Evolutionary conservation across 148 eudicot species (phyloP), one percentile per base, ranked within the genome.

Genomic region (Diospyros lotus): DNA sequence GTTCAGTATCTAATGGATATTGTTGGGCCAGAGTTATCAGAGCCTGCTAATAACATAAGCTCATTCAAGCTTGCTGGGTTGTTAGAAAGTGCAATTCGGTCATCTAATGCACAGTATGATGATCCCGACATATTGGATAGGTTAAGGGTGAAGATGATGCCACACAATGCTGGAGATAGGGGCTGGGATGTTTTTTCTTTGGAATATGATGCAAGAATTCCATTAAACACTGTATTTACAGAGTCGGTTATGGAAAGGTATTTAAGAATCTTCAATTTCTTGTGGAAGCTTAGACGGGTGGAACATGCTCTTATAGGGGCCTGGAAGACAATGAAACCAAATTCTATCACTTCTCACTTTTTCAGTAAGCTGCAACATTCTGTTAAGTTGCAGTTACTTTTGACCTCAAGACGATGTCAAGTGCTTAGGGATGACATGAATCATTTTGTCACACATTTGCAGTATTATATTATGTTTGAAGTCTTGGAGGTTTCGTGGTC

Each of bases 381-480:
- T 55, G 90, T 95, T 77, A 92, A 89, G 79, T 77, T 78, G 75
- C 90, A 86, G 82, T 80, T 95, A 72, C 89, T 88, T 64, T 81
- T 89, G 78, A 88, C 97, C 58, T 82, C 96, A 69, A 86, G 99
- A 70, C 82, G 80, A 77, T 90, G 97, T 78, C 99, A 95, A 84
- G 97, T 95, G 76, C 93, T 92, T 73, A 89, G 99, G 97, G 94
- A 87, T 76, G 94, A 95, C 84, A 95, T 95, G 99, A 95, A 90
- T 82, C 97, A 95, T 85, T 95, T 95, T 74, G 85, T 92, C 67
- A 84, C 99, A 11, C 92, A 95, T 77, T 83, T 95, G 89, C 99
- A 95, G 79, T 95, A 95, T 68, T 95, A 95, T 81, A 95, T 95
- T n/a, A 95, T 95, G 99, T 95, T 95, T 92, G 99, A 95, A 82